Evolutionary conservation across 2,329 filamentous ascomycete genomes (phyloP).

Genomic region (Diplocarpon rosae): DNA sequence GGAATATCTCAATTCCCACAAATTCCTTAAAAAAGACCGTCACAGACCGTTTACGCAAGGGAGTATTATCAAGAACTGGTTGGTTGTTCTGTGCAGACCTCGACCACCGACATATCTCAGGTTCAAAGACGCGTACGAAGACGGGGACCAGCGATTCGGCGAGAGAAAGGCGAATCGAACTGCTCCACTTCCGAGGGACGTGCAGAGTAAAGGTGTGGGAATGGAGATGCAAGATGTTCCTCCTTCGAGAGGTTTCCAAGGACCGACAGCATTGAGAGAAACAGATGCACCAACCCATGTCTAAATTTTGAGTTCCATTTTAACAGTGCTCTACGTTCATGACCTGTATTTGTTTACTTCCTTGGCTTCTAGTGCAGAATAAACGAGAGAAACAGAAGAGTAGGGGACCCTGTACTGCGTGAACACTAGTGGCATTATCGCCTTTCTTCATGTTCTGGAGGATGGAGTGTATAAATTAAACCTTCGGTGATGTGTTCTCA

Average conservation of each 20-base stretch:
- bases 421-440: constrained; percentile 6
- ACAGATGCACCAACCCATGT: not conserved
- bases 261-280: constrained; percentile 30
- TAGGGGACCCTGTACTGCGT: constrained; percentile 1
- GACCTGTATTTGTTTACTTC: constrained; percentile 2
- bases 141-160: constrained; percentile 79
- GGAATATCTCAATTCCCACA: constrained; percentile 92
- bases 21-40: constrained; percentile 84
- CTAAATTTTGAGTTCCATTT: not conserved
- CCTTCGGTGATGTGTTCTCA: constrained; percentile 2
- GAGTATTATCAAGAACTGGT: constrained; percentile 64
- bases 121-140: constrained; percentile 67
- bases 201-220: constrained; percentile 50
- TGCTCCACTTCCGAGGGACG: constrained; percentile 36
- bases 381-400: not conserved
- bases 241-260: constrained; percentile 37
- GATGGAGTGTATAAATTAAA: not conserved
- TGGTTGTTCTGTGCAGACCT: constrained; percentile 70
- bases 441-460: not conserved
- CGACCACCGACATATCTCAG: constrained; percentile 78
- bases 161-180: constrained; percentile 40
- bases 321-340: constrained; percentile 5
- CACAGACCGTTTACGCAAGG: constrained; percentile 84
- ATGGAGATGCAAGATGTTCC: constrained; percentile 54
- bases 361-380: not conserved